Base-by-base conservation (phyloP, 768 basidiomycete genomes). In the Mycena floridula region DNA sequence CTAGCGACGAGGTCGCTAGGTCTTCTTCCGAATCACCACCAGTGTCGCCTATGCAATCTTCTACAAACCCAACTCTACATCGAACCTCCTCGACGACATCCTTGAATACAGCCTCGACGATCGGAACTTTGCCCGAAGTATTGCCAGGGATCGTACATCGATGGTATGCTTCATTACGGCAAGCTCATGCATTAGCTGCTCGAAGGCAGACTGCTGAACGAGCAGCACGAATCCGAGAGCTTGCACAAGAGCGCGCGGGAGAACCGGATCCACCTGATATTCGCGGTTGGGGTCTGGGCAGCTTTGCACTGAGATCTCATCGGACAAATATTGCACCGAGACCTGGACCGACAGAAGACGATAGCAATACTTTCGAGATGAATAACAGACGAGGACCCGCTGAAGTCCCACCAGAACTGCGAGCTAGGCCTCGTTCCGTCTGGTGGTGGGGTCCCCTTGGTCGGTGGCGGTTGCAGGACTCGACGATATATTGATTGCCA, bases 361-460 rank as follows among this genome's bases (percentile, higher is more conserved):
- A 46, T 45, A 53, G n/a, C 41, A 48, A 52, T 22, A 40, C 26
- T 12, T 46, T 47, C 18, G 50, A 45, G 32, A 46, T 25, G 32
- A 47, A 50, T 46, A 47, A 44, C 13, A 26, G 30, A 39, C 46
- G 38, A 37, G 46, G 42, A 37, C 21, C 22, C 25, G 22, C 4
- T 16, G 20, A n/a, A 6, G 21, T 15, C 23, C 20, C 22, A 15
- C 15, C 15, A 42, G 25, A 26, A 42, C 15, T 16, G 13, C 23
- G 40, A 40, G 28, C 13, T 27, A 40, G 12, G 48, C 49, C 3
- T 44, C 48, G 43, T 40, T 85, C 84, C 5, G 49, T 85, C 48
- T 88, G 80, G 81, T 87, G 85, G 82, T 89, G 86, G 85, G 84
- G 85, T 0, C 86, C 88, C 3, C 60, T 90, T 18, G 68, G 74